Evolutionary conservation across 768 basidiomycete genomes (phyloP).

Genomic region (Naganishia antarctica): DNA sequence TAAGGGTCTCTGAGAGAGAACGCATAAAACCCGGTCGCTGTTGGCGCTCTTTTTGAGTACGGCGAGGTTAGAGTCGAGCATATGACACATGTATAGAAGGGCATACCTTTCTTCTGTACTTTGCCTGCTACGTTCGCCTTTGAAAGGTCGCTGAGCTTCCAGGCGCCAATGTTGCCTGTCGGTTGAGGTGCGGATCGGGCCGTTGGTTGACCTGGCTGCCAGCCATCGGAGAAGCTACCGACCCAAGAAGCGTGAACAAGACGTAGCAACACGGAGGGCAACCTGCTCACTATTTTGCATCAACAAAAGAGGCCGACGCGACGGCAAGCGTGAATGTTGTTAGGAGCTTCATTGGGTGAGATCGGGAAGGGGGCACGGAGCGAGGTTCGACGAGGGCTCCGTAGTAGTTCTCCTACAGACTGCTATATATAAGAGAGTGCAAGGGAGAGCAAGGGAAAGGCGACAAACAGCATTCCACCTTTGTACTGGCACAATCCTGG

Average conservation of each 20-base stretch:
- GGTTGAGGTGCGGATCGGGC: slow-evolving; percentile 30
- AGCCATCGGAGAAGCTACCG: slow-evolving; percentile 63
- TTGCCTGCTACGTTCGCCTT: not conserved
- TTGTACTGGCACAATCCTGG: too few relatives aligned
- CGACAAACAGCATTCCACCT: too few relatives aligned
- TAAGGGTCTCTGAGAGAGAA: slow-evolving; percentile 30
- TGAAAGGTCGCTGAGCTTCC: slow-evolving; percentile 33
- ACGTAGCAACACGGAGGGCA: not conserved
- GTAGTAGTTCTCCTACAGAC: too few relatives aligned
- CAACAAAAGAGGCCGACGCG: not conserved
- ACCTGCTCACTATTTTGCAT: slow-evolving; percentile 4
- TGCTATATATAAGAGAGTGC: too few relatives aligned
- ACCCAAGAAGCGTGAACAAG: not conserved
- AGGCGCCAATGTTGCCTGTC: slow-evolving; percentile 31
- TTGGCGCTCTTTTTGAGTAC: not conserved
- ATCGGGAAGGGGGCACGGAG: too few relatives aligned
- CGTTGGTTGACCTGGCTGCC: slow-evolving; percentile 67
- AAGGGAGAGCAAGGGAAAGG: too few relatives aligned
- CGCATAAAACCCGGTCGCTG: not conserved
- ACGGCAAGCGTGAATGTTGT: slow-evolving; percentile 6
- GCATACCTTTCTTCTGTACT: not conserved
- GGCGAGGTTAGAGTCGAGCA: too few relatives aligned
- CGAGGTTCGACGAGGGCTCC: too few relatives aligned
- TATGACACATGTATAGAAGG: too few relatives aligned
- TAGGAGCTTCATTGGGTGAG: slow-evolving; percentile 13